Percentiles rank a stretch among this genome's conserved stretches.
Evolutionary conservation across 1,284 basidiomycete species (phyloP).

Genomic region (Sporisorium iseilematis-ciliati): DNA sequence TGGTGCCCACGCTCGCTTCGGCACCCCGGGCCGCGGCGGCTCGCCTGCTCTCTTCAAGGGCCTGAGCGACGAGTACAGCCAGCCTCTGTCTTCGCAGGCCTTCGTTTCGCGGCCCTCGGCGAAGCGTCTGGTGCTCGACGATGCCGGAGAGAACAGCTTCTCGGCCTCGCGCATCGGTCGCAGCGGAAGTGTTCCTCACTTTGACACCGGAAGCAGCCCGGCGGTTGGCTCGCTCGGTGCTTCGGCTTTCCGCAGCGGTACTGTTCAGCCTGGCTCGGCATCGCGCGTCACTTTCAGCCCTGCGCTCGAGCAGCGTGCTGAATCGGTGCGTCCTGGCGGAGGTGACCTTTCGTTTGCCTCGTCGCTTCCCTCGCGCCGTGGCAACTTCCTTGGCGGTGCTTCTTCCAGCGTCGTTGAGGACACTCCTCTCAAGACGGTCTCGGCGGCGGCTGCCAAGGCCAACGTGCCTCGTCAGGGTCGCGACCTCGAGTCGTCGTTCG

Average conservation of each 20-base stretch:
- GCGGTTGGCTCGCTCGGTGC: slow-evolving; percentile 38
- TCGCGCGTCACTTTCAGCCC: slow-evolving; percentile 60
- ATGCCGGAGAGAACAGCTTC: slow-evolving; percentile 47
- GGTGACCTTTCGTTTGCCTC: slow-evolving; percentile 56
- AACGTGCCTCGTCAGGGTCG: slow-evolving; percentile 45
- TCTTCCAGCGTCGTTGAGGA: slow-evolving; percentile 43
- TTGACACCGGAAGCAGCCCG: slow-evolving; percentile 39
- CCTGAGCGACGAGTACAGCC: slow-evolving; percentile 73
- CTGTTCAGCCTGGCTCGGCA: slow-evolving; percentile 45
- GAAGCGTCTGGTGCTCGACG: slow-evolving; percentile 90
- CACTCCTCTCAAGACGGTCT: slow-evolving; percentile 52
- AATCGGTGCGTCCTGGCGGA: slow-evolving; percentile 48
- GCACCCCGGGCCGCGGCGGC: slow-evolving; percentile 57
- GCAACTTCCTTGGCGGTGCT: slow-evolving; percentile 36
- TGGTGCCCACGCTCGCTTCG: slow-evolving; percentile 45
- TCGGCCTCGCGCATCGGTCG: slow-evolving; percentile 44
- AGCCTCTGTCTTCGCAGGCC: slow-evolving; percentile 72
- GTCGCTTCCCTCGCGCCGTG: slow-evolving; percentile 53
- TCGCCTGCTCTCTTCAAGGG: slow-evolving; percentile 71
- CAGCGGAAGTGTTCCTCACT: slow-evolving; percentile 50
- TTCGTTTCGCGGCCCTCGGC: slow-evolving; percentile 84
- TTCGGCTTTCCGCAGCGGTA: slow-evolving; percentile 49
- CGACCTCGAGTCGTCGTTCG: slow-evolving; percentile 51
- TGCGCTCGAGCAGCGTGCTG: slow-evolving; percentile 57
- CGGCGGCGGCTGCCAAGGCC: slow-evolving; percentile 41